phyloP scores from a whole-genome alignment of 1,139 yeast species.

The Suhomyces choctaworum region DNA sequence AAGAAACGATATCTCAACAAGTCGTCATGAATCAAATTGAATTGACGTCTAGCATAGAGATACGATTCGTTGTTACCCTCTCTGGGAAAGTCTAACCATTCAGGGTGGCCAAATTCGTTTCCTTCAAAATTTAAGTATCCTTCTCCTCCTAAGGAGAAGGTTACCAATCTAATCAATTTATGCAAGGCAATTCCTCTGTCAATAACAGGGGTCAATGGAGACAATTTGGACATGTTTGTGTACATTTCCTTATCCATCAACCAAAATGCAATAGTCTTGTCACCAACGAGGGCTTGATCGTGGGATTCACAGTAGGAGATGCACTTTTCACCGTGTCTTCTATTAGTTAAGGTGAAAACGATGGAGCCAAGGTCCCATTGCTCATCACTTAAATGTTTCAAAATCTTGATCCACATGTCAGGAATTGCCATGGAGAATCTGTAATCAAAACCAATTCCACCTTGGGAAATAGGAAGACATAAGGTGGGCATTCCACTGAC shows the following conservation, averaged over 20 bases:
- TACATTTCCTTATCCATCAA: conserved; percentile 98
- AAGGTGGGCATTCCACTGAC: conserved; percentile 97
- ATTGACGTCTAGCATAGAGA: conserved; percentile 94
- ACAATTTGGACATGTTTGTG: conserved; percentile 82
- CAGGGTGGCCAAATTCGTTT: conserved; percentile 98
- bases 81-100: conserved; percentile 97
- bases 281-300: conserved; percentile 97
- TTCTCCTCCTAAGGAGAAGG: conserved; percentile 92
- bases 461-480: conserved; percentile 68
- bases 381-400: conserved; percentile 82
- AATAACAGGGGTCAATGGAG: conserved; percentile 71
- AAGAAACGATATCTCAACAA: conserved; percentile 76
- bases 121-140: conserved; percentile 96
- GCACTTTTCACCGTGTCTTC: conserved; percentile 87
- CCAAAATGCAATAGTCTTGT: conserved; percentile 96
- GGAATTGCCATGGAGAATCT: conserved; percentile 96
- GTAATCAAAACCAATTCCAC: conserved; percentile 94
- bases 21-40: conserved; percentile 79
- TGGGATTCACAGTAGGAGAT: conserved; percentile 94
- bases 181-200: conserved; percentile 91
- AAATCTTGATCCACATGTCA: conserved; percentile 96
- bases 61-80: conserved; percentile 84
- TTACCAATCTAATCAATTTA: conserved; percentile 82
- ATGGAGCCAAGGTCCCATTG: conserved; percentile 89
- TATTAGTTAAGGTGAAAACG: conserved; percentile 78